Evolutionary conservation across 2,329 filamentous ascomycete genomes (phyloP).

Genomic region (Verticillium nonalfalfae): DNA sequence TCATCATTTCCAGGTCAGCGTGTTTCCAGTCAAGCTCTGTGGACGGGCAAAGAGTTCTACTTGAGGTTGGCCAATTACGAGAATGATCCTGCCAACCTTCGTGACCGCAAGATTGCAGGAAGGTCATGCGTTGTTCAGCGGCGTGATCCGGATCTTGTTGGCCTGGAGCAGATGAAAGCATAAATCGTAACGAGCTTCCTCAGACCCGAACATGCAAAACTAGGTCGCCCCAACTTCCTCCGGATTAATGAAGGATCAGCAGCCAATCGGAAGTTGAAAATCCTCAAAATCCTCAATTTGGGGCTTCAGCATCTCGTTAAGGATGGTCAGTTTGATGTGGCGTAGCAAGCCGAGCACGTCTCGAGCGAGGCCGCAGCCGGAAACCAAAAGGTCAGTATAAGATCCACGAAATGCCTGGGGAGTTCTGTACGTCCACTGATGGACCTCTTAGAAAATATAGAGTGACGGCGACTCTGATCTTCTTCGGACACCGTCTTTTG

Average conservation of each 20-base stretch:
- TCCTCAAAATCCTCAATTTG: not conserved
- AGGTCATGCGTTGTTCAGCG: too few species aligned
- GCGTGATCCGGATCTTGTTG: too few species aligned
- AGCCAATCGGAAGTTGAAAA: not conserved
- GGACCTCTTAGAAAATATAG: not conserved
- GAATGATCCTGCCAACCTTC: too few species aligned
- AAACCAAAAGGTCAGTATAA: not conserved
- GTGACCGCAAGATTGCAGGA: too few species aligned
- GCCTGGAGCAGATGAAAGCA: too few species aligned
- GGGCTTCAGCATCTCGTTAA: not conserved
- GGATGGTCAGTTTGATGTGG: not conserved
- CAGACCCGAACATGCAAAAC: not conserved
- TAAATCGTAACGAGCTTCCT: too few species aligned
- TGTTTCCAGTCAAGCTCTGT: too few species aligned
- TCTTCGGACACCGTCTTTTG: not conserved
- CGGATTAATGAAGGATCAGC: not conserved
- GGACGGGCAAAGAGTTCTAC: too few species aligned
- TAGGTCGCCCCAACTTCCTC: not conserved
- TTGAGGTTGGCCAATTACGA: too few species aligned
- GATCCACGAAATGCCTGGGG: not conserved
- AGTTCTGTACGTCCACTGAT: not conserved
- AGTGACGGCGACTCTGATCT: not conserved
- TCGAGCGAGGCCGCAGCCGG: not conserved
- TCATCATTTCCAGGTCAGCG: too few species aligned
- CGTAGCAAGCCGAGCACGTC: not conserved